Conservation (phyloP, 1,284 basidiomycete genomes). For the Grifola frondosa region DNA sequence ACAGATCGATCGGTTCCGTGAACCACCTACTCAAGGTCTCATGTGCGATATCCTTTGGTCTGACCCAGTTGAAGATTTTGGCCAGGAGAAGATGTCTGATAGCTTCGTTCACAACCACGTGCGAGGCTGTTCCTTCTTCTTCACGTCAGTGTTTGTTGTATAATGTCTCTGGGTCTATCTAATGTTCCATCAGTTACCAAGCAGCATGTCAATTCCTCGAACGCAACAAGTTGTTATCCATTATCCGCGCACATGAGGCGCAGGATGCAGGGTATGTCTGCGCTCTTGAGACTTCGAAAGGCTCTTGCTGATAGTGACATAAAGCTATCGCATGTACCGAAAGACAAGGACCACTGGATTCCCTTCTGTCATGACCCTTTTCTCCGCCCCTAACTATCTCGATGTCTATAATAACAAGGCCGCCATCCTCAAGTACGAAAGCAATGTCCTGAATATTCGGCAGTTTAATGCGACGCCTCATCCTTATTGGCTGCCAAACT, state of each 20-base stretch:
- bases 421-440: conserved; percentile 94
- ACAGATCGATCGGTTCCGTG: conserved; percentile 94
- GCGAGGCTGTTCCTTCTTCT: conserved; percentile 94
- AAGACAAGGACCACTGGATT: conserved; percentile 93
- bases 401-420: conserved; percentile 98
- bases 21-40: conserved; percentile 90
- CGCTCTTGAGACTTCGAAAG: no score
- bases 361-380: conserved; percentile 96
- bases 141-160: conserved; percentile 60
- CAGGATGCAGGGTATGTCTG: conserved; percentile 88
- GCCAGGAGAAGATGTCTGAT: conserved; percentile 83
- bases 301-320: no score
- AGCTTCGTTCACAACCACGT: conserved; percentile 93
- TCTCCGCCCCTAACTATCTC: conserved; percentile 94
- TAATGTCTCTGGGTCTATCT: neutral
- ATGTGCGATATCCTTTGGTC: conserved; percentile 98
- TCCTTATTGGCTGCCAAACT: conserved; percentile 95
- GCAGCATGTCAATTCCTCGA: conserved; percentile 94
- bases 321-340: conserved; percentile 92
- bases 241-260: conserved; percentile 93
- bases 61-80: conserved; percentile 93
- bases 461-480: conserved; percentile 97
- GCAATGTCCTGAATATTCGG: conserved; percentile 94
- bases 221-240: conserved; percentile 90
- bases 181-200: conserved; percentile 62